A percentile compares a stretch with the other conserved stretches of the same genome.
phyloP scores from a whole-genome alignment of 257 asterid genomes.

The Lycium ferocissimum region DNA sequence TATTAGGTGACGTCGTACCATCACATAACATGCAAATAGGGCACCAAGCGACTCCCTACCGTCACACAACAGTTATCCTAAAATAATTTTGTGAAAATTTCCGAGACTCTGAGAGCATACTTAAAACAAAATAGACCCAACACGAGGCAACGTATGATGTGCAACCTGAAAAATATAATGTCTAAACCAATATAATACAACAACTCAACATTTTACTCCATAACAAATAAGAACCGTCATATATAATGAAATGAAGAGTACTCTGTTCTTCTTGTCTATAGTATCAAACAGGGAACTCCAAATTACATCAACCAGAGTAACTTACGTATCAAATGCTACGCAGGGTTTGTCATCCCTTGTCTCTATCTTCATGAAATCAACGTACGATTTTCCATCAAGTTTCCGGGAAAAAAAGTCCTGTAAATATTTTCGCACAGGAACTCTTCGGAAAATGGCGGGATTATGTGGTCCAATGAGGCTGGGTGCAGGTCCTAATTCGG shows the following conservation, averaged over 20 bases:
- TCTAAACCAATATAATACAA: neutral
- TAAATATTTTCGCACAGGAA: slow-evolving; percentile 42
- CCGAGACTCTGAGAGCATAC: too few species aligned
- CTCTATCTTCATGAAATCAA: slow-evolving; percentile 52
- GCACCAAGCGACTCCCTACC: too few species aligned
- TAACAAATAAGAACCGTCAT: neutral
- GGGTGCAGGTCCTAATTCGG: slow-evolving; percentile 55
- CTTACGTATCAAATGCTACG: neutral
- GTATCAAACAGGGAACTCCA: neutral
- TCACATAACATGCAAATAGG: too few species aligned
- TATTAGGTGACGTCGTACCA: too few species aligned
- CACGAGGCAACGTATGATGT: too few species aligned
- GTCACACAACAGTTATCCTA: too few species aligned
- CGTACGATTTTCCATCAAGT: slow-evolving; percentile 50
- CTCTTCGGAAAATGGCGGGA: slow-evolving; percentile 48
- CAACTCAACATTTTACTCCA: too few species aligned
- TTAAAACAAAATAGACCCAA: too few species aligned
- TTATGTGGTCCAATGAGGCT: slow-evolving; percentile 48
- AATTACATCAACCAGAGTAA: neutral
- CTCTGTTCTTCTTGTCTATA: neutral
- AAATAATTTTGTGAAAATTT: too few species aligned
- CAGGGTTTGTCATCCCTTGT: neutral
- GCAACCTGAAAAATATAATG: neutral
- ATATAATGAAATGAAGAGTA: neutral
- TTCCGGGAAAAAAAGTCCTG: slow-evolving; percentile 50